phyloP scores from a whole-genome alignment of 768 basidiomycete species.

The Megacollybia marginata region DNA sequence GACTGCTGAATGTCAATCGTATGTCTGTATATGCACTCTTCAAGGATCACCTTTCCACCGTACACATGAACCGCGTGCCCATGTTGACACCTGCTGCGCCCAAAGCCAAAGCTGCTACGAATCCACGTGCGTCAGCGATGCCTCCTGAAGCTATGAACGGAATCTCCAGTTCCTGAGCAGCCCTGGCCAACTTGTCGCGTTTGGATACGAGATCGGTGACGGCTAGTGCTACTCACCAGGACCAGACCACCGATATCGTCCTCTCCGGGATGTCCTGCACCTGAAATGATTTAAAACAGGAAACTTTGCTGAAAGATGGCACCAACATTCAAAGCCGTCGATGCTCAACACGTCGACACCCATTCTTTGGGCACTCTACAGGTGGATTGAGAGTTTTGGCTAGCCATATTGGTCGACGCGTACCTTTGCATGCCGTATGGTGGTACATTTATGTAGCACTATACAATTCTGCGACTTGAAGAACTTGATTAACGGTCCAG shows the following conservation, averaged over 20 bases:
- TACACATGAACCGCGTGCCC: conserved; percentile 93
- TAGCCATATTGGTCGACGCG: conserved; percentile 1
- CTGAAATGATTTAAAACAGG: conserved; percentile 25
- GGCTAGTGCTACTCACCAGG: conserved; percentile 37
- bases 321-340: conserved; percentile 82
- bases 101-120: conserved; percentile 74
- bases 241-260: conserved; percentile 88
- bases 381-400: background rate
- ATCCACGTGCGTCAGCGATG: conserved; percentile 77
- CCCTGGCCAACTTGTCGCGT: conserved; percentile 64
- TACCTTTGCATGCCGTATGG: conserved; percentile 80
- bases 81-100: conserved; percentile 84
- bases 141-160: conserved; percentile 93
- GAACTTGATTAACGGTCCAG: conserved; percentile 69
- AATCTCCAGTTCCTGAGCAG: conserved; percentile 73
- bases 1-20: conserved; percentile 28
- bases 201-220: background rate
- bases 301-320: conserved; percentile 1
- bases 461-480: conserved; percentile 74
- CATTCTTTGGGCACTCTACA: conserved; percentile 51
- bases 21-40: background rate
- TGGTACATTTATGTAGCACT: conserved; percentile 89
- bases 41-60: conserved; percentile 59
- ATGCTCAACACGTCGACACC: conserved; percentile 88
- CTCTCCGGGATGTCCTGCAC: conserved; percentile 92